phyloP scores from a whole-genome alignment of 371 early-diverging fungal genomes.

The Mortierella sp. region DNA sequence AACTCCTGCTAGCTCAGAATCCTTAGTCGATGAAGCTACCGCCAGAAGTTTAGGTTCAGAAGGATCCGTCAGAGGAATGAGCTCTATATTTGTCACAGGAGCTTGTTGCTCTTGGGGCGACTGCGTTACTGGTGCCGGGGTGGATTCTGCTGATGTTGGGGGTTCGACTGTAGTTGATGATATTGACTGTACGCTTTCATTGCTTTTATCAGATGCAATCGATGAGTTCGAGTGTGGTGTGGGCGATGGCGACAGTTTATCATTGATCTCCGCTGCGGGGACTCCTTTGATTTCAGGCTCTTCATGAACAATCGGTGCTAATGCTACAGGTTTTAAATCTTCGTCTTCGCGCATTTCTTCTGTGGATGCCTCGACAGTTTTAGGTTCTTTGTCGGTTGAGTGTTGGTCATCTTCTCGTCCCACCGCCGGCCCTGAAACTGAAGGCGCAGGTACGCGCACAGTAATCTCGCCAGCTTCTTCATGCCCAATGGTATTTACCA shows the following conservation, averaged over 20 bases:
- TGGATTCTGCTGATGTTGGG: neutral
- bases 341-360: neutral
- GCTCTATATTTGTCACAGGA: neutral
- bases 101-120: neutral
- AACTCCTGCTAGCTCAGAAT: neutral
- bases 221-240: neutral
- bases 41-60: slow-evolving; percentile 6
- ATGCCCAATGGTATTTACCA: neutral
- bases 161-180: slow-evolving; percentile 18
- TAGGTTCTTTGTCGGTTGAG: neutral
- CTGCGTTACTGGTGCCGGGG: neutral
- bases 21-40: neutral
- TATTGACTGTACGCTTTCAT: slow-evolving; percentile 5
- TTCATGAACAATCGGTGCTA: slow-evolving; percentile 17
- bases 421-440: neutral
- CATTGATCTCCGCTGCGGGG: neutral
- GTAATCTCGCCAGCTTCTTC: slow-evolving; percentile 6
- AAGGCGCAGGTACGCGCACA: neutral
- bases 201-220: neutral
- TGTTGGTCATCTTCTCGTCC: neutral
- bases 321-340: slow-evolving; percentile 3
- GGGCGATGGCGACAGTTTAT: neutral
- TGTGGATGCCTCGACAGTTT: neutral
- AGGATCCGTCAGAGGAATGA: slow-evolving; percentile 11
- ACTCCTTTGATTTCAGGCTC: neutral